phyloP scores from a whole-genome alignment of 2,329 filamentous ascomycete species.

The Neofusicoccum sp. region DNA sequence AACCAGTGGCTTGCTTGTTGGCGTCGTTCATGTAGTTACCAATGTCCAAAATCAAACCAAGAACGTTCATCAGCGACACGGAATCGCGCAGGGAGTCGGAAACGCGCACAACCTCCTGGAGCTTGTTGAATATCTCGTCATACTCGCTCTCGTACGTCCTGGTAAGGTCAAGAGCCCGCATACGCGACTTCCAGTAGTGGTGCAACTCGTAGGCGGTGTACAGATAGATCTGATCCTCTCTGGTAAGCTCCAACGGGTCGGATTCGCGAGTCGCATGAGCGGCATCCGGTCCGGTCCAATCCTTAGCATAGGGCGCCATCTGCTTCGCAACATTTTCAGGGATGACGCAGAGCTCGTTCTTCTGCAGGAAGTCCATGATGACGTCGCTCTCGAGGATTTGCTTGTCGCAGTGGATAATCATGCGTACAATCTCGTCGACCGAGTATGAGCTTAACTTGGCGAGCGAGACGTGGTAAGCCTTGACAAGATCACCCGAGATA shows the following conservation, averaged over 20 bases:
- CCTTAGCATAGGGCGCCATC: slow-evolving; percentile 92
- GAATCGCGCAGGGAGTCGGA: slow-evolving; percentile 89
- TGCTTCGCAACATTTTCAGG: slow-evolving; percentile 86
- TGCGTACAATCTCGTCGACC: slow-evolving; percentile 81
- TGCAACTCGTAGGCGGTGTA: slow-evolving; percentile 91
- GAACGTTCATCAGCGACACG: slow-evolving; percentile 90
- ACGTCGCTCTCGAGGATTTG: slow-evolving; percentile 85
- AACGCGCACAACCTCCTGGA: slow-evolving; percentile 80
- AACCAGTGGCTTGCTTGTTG: slow-evolving; percentile 95
- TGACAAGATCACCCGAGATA: slow-evolving; percentile 76
- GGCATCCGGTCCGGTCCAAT: slow-evolving; percentile 90
- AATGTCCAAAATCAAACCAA: slow-evolving; percentile 93
- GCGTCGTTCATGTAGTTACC: slow-evolving; percentile 99
- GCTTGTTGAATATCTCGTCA: slow-evolving; percentile 82
- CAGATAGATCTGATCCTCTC: slow-evolving; percentile 93
- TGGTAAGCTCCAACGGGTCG: slow-evolving; percentile 82
- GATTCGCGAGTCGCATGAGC: slow-evolving; percentile 74
- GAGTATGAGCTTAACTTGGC: slow-evolving; percentile 86
- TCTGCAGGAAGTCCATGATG: slow-evolving; percentile 94
- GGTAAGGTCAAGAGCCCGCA: slow-evolving; percentile 84
- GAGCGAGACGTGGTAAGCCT: slow-evolving; percentile 67
- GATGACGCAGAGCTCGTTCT: slow-evolving; percentile 88
- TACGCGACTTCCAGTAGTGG: slow-evolving; percentile 98
- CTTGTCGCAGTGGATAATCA: slow-evolving; percentile 92
- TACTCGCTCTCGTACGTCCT: slow-evolving; percentile 84